These are phyloP conservation scores for Mortierella alpina DNA, from an alignment of 192 early-diverging fungal genomes.

Conservation along the genomic window DNA sequence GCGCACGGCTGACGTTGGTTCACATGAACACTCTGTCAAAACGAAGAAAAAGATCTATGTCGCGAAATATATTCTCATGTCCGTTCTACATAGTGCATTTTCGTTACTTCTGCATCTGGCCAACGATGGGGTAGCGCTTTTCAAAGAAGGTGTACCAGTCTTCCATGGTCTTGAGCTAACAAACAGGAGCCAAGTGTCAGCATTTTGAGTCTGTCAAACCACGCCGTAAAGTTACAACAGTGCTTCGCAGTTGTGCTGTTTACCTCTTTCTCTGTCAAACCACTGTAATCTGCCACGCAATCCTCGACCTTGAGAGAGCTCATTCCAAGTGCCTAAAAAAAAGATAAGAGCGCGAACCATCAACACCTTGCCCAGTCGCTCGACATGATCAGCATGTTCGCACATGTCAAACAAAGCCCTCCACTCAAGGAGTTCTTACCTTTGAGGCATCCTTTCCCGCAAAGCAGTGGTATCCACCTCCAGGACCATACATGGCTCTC, in stretches of 20 bases:
- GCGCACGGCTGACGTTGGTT: too few relatives aligned
- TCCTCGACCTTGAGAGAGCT: constrained; percentile 76
- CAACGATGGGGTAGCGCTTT: constrained; percentile 79
- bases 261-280: constrained; percentile 75
- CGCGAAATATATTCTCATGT: too few relatives aligned
- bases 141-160: constrained; percentile 79
- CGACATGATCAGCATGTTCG: too few relatives aligned
- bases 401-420: not conserved
- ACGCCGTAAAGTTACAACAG: not conserved
- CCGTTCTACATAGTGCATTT: too few relatives aligned
- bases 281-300: constrained; percentile 77
- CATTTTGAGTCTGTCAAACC: not conserved
- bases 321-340: constrained; percentile 70
- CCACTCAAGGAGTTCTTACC: constrained; percentile 41
- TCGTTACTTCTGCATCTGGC: constrained; percentile 42
- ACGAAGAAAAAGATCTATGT: too few relatives aligned
- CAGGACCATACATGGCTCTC: constrained; percentile 73
- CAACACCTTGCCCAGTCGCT: not conserved
- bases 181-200: not conserved
- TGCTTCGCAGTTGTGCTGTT: not conserved
- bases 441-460: constrained; percentile 85
- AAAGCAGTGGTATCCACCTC: constrained; percentile 77
- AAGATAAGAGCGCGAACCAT: not conserved
- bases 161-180: constrained; percentile 72
- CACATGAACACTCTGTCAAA: too few relatives aligned